Evolutionary conservation across 345 rosid genomes (phyloP).

Genomic region (Gossypium sturtianum): DNA sequence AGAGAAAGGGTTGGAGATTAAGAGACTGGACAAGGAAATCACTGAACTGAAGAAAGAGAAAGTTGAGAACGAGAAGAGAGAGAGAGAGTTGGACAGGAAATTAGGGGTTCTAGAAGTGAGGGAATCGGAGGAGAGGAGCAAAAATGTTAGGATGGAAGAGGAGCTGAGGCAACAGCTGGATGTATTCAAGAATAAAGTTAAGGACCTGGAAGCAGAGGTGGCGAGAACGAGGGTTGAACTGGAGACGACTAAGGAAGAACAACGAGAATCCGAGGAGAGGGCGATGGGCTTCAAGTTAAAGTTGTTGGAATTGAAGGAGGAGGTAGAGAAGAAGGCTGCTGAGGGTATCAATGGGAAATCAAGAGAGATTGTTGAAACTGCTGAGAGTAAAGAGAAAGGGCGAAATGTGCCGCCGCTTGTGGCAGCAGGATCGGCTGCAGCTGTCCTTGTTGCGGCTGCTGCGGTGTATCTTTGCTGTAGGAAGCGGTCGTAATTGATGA

Average conservation of each 20-base stretch:
- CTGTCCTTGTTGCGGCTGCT: conserved; percentile 44
- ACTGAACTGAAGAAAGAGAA: conserved; percentile 53
- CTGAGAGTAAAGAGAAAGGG: conserved; percentile 15
- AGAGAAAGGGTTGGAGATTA: conserved; percentile 13
- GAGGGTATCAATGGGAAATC: conserved; percentile 32
- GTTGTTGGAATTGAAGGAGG: conserved; percentile 33
- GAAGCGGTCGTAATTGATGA: conserved; percentile 31
- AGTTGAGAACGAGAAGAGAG: conserved; percentile 47
- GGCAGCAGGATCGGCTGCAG: conserved; percentile 48
- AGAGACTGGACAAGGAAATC: conserved; percentile 38
- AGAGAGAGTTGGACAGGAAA: conserved; percentile 71
- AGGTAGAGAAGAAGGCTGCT: conserved; percentile 38
- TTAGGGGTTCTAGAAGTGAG: conserved; percentile 47
- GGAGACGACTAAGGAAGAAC: conserved; percentile 29
- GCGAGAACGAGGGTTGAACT: conserved; percentile 30
- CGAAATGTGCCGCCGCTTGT: conserved; percentile 45
- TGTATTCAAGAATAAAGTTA: conserved; percentile 40
- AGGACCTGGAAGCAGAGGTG: conserved; percentile 36
- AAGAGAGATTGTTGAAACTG: conserved; percentile 4
- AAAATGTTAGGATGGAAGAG: conserved; percentile 51
- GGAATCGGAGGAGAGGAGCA: conserved; percentile 63
- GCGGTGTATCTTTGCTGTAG: conserved; percentile 38
- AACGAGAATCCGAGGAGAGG: conserved; percentile 28
- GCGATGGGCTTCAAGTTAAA: conserved; percentile 31
- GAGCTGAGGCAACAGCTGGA: conserved; percentile 45